Evolutionary conservation across 2,329 filamentous ascomycete genomes (phyloP).

Genomic region (Rutstroemia sp.): DNA sequence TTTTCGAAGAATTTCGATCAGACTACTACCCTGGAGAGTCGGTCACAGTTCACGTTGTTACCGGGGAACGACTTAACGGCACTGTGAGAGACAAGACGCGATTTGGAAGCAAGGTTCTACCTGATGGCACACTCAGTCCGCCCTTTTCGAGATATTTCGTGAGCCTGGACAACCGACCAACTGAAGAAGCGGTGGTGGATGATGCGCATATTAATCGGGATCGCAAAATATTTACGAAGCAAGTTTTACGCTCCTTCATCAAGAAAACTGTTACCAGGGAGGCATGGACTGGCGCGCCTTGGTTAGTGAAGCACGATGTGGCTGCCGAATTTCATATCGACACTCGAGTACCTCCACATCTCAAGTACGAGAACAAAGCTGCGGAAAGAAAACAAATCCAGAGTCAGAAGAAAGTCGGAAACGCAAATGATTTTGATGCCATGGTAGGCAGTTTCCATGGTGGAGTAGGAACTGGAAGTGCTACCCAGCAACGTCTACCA

Average conservation of each 20-base stretch:
- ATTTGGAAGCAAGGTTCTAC: constrained; percentile 54
- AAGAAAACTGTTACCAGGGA: constrained; percentile 91
- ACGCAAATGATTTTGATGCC: constrained; percentile 26
- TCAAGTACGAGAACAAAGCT: constrained; percentile 73
- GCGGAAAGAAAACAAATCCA: constrained; percentile 68
- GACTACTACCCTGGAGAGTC: constrained; percentile 88
- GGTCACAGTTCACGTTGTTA: constrained; percentile 64
- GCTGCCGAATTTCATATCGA: constrained; percentile 80
- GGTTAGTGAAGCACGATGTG: constrained; percentile 84
- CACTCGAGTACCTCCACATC: constrained; percentile 74
- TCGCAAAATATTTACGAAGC: constrained; percentile 88
- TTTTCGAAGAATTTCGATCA: constrained; percentile 73
- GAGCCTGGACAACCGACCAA: constrained; percentile 58
- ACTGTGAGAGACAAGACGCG: constrained; percentile 79
- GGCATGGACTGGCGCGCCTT: constrained; percentile 91
- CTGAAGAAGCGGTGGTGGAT: constrained; percentile 71
- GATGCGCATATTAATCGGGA: constrained; percentile 79
- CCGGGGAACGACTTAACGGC: constrained; percentile 63
- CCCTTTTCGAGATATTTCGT: constrained; percentile 78
- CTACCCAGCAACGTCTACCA: constrained; percentile 50
- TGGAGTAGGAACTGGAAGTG: constrained; percentile 1
- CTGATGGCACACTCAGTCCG: constrained; percentile 62
- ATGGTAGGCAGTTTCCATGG: constrained; percentile 30
- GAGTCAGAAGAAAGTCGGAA: constrained; percentile 46
- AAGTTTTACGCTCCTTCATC: constrained; percentile 86